A percentile compares a stretch with the other conserved stretches of the same genome.
These are phyloP conservation scores for Solanum neorickii DNA, from an alignment of 257 asterid species.

Conservation along the genomic window DNA sequence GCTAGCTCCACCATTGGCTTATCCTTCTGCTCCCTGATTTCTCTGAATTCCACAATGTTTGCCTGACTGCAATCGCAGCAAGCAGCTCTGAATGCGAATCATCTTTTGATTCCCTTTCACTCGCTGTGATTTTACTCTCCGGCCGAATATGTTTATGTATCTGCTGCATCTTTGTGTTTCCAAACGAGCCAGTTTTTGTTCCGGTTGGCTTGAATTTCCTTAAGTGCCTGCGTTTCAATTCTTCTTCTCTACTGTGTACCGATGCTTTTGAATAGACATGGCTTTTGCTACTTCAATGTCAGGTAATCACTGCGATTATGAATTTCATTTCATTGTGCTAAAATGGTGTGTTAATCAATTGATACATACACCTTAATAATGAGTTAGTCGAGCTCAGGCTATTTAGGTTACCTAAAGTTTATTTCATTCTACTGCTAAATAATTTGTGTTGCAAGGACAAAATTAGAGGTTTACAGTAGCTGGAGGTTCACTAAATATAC, in stretches of 20 bases:
- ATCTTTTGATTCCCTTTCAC: background rate
- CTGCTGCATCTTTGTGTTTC: background rate
- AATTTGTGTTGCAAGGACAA: background rate
- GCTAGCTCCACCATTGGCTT: background rate
- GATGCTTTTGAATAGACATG: conserved; percentile 71
- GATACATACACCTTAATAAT: background rate
- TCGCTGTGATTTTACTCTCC: background rate
- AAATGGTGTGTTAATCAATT: background rate
- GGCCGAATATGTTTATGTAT: background rate
- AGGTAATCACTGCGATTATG: conserved; percentile 17
- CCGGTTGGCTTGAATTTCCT: background rate
- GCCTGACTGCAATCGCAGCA: background rate
- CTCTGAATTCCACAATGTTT: background rate
- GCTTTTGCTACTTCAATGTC: conserved; percentile 64
- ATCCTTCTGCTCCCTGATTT: background rate
- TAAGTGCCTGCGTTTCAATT: background rate
- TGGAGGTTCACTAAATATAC: background rate
- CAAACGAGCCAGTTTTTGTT: background rate
- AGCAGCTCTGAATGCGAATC: background rate
- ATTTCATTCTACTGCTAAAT: background rate
- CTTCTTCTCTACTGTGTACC: conserved; percentile 5
- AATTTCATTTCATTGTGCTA: background rate
- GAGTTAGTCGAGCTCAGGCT: background rate
- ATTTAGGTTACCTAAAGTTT: background rate
- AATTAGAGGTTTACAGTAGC: background rate